Percentiles rank a stretch among this genome's conserved stretches.
These are phyloP conservation scores for Botrytis medusae DNA, from an alignment of 2,329 filamentous ascomycete genomes.

Conservation along the genomic window DNA sequence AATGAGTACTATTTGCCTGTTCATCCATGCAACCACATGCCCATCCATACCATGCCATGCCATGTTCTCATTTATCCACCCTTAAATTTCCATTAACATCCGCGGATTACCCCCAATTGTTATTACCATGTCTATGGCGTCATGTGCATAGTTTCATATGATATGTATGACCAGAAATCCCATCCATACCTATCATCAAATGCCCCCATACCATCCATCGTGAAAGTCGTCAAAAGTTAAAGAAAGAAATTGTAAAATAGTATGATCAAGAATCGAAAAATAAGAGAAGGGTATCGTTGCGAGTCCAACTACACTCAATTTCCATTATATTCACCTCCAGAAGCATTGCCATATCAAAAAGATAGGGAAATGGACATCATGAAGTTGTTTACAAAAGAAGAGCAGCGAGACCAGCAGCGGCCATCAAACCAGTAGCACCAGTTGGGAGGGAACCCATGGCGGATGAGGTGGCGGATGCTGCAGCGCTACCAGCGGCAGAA, in stretches of 20 bases:
- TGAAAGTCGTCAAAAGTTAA: constrained; percentile 20
- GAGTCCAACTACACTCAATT: constrained; percentile 15
- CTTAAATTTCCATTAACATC: constrained; percentile 16
- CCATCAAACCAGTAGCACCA: constrained; percentile 35
- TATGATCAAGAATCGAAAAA: constrained; percentile 28
- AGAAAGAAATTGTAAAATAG: constrained; percentile 18
- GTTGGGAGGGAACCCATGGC: constrained; percentile 18
- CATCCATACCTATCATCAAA: constrained; percentile 18
- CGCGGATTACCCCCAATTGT: not conserved
- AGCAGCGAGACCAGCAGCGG: constrained; percentile 37
- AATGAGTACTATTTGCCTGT: not conserved
- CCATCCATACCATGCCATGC: not conserved
- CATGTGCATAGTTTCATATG: constrained; percentile 2
- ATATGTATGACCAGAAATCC: constrained; percentile 14
- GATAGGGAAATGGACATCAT: constrained; percentile 5
- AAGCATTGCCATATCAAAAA: constrained; percentile 22
- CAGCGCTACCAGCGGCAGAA: constrained; percentile 23
- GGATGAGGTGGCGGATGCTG: constrained; percentile 6
- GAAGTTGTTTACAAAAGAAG: constrained; percentile 36
- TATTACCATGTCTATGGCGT: constrained; percentile 17
- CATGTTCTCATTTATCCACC: constrained; percentile 4
- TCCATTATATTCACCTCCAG: constrained; percentile 22
- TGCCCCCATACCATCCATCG: constrained; percentile 11
- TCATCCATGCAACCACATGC: not conserved
- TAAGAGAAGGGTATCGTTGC: constrained; percentile 32